Percentiles rank a stretch among this genome's conserved stretches.
Conservation (phyloP, 2,329 filamentous ascomycete species). For the Stachybotrys chlorohalonatus region DNA sequence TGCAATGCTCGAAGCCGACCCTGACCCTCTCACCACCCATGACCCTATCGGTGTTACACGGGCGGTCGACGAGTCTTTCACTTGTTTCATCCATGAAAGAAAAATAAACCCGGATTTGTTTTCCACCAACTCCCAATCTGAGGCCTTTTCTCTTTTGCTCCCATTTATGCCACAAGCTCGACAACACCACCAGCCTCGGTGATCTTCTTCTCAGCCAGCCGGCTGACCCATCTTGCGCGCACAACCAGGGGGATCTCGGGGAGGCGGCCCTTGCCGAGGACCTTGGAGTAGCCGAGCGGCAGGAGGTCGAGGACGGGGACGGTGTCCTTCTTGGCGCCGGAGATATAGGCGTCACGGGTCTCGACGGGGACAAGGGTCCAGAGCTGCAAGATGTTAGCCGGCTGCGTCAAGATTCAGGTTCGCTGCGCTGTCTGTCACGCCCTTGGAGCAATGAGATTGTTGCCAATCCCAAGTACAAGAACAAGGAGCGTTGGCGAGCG, state of each 20-base stretch:
- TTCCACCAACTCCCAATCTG: neutral
- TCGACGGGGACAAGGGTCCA: constrained; percentile 92
- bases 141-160: constrained; percentile 6
- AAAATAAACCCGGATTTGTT: constrained; percentile 5
- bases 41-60: constrained; percentile 1
- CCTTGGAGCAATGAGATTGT: no score
- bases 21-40: constrained; percentile 14
- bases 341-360: constrained; percentile 86
- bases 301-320: constrained; percentile 97
- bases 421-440: no score
- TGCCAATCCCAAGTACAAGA: no score
- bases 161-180: constrained; percentile 76
- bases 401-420: no score
- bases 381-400: constrained; percentile 49
- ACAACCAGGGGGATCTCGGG: constrained; percentile 91
- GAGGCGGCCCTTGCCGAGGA: constrained; percentile 95
- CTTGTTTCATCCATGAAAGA: constrained; percentile 13
- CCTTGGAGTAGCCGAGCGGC: constrained; percentile 94
- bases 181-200: constrained; percentile 93
- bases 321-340: constrained; percentile 73
- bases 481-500: neutral
- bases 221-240: constrained; percentile 89
- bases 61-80: neutral
- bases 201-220: constrained; percentile 98
- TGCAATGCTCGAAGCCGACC: constrained; percentile 33